These are phyloP conservation scores for Viola odorata DNA, from an alignment of 345 rosid genomes.

Conservation along the genomic window DNA sequence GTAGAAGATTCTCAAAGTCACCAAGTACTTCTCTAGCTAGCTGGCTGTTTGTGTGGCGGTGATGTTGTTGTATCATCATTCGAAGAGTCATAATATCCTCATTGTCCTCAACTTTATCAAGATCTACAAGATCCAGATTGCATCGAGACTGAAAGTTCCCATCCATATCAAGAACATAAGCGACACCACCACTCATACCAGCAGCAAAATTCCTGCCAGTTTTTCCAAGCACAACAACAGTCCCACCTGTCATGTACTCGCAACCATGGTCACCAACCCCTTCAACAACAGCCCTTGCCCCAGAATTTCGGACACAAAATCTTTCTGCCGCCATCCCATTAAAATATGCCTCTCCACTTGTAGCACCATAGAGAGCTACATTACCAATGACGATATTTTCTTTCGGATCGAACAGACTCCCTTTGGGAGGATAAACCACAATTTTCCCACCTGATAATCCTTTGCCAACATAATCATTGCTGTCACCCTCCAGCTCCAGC, in stretches of 20 bases:
- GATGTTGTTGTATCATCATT: constrained; percentile 99
- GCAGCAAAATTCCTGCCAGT: constrained; percentile 99
- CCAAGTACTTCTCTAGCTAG: constrained; percentile 82
- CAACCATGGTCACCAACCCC: constrained; percentile 99
- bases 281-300: constrained; percentile 97
- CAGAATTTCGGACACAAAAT: constrained; percentile 97
- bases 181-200: constrained; percentile 99
- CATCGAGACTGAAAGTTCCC: constrained; percentile 77
- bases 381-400: constrained; percentile 95
- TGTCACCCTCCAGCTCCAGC: constrained; percentile 93
- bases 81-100: constrained; percentile 79
- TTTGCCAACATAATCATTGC: constrained; percentile 97
- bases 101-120: constrained; percentile 87
- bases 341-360: constrained; percentile 85
- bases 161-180: constrained; percentile 84
- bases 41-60: constrained; percentile 82
- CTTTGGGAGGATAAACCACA: constrained; percentile 87
- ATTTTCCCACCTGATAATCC: constrained; percentile 97
- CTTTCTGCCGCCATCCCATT: constrained; percentile 99
- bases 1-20: constrained; percentile 66
- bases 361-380: constrained; percentile 96
- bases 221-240: constrained; percentile 89
- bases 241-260: constrained; percentile 99
- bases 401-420: constrained; percentile 87
- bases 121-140: constrained; percentile 88